Evolutionary conservation across 768 basidiomycete species (phyloP), one percentile per base, ranked within the genome.

Genomic region (Pulveroboletus sp.): DNA sequence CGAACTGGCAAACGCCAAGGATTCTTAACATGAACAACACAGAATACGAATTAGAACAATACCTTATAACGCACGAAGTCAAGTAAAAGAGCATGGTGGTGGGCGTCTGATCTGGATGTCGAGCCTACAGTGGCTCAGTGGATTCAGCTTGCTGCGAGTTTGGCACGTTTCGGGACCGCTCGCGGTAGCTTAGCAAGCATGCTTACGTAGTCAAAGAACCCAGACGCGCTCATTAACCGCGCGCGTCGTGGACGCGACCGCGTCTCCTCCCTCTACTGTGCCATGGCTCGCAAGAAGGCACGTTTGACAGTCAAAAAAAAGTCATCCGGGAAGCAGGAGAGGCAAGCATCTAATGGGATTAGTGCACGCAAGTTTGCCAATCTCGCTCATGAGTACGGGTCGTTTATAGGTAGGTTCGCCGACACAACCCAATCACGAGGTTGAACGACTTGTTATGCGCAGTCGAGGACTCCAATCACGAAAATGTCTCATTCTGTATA

Each of bases 1-100:
- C n/a, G 85, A 84, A 66, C 87, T 89, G 56, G 39, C 24, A 26
- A 26, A 24, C 6, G 4, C 24, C 48, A 40, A 38, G 37, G 24
- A 35, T 39, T 37, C 39, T 50, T 36, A 45, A 31, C 32, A 15
- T 27, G 11, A 37, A 39, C 37, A 15, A 8, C 4, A 4, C 17
- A 36, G n/a, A 76, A 78, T 79, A 6, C 13, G 4, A 0, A 4
- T 4, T 5, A 8, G 31, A 48, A 21, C 8, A 55, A 41, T 56
- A 75, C 75, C 76, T 74, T 43, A 69, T 66, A 36, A 77, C 32
- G 39, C 71, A 66, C 30, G 72, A 74, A 8, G 68, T 62, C 51
- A 76, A 59, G 64, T 72, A 73, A 57, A 77, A 64, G 21, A 76
- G 50, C 75, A 76, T 77, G 35, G 13, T 27, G 39, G 36, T 46